A percentile compares a stretch with the other conserved stretches of the same genome.
phyloP scores from a whole-genome alignment of 805 yeast genomes.

The Cyberlindnera mycetangii region DNA sequence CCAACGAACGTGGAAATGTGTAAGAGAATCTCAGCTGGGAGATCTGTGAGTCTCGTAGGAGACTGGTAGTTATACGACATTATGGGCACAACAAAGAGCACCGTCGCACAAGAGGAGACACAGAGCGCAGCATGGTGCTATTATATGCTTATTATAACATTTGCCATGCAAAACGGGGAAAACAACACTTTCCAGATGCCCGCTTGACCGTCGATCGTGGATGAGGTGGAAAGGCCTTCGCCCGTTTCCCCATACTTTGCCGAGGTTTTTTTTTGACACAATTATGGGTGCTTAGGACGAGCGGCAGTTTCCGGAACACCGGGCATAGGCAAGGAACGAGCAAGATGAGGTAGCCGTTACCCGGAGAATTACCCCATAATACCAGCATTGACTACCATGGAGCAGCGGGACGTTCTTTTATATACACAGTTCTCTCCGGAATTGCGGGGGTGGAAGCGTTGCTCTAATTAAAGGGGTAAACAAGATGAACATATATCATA shows the following conservation, averaged over 20 bases:
- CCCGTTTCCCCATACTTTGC: background rate
- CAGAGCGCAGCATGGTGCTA: background rate
- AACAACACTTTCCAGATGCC: background rate
- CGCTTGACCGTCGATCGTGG: background rate
- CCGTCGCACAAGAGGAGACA: too few species aligned
- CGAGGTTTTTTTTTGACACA: conserved; percentile 2
- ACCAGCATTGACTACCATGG: too few species aligned
- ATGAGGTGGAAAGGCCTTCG: too few species aligned
- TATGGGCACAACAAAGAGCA: too few species aligned
- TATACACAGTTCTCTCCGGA: too few species aligned
- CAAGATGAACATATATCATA: conserved; percentile 1
- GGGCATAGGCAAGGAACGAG: too few species aligned
- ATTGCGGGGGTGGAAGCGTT: too few species aligned
- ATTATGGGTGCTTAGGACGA: background rate
- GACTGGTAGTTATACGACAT: background rate
- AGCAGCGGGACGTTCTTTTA: too few species aligned
- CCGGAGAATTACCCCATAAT: too few species aligned
- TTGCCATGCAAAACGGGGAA: too few species aligned
- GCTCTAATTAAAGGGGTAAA: too few species aligned
- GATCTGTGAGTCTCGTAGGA: background rate
- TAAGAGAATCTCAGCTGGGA: conserved; percentile 15
- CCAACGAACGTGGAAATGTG: conserved; percentile 5
- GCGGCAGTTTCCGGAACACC: conserved; percentile 1
- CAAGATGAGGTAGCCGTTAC: too few species aligned
- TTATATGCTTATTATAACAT: background rate